Conservation (phyloP, 495 filamentous ascomycete species). For the Mytilinidion resinicola region DNA sequence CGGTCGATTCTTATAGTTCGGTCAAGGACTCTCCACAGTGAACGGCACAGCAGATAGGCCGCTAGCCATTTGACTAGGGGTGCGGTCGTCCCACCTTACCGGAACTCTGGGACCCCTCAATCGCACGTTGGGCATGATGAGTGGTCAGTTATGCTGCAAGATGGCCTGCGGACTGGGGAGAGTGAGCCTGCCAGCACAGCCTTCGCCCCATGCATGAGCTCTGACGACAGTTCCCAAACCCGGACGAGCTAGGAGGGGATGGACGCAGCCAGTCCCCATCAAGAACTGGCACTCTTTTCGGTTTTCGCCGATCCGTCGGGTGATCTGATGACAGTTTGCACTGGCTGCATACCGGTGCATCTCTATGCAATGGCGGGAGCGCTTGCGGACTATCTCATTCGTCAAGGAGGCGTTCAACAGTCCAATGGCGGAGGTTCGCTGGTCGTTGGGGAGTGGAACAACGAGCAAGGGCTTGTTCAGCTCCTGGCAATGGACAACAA, state of each 20-base stretch:
- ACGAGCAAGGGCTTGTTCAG: background rate
- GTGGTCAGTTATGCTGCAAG: background rate
- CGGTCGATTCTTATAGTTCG: background rate
- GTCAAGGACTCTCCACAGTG: background rate
- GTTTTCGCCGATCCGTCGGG: constrained; percentile 8
- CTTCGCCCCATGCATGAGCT: background rate
- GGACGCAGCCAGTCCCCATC: background rate
- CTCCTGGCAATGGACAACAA: background rate
- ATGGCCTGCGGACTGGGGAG: background rate
- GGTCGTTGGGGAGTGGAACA: background rate
- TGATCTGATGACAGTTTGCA: constrained; percentile 11
- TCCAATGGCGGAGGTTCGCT: background rate
- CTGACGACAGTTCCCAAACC: background rate
- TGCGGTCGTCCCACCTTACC: background rate
- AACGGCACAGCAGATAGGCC: background rate
- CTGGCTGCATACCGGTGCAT: constrained; percentile 4
- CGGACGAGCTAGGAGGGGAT: background rate
- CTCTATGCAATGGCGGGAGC: constrained; percentile 17
- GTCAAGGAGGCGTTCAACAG: constrained; percentile 2
- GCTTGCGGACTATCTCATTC: constrained; percentile 14
- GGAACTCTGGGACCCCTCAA: background rate
- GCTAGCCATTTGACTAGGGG: background rate
- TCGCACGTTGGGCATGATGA: background rate
- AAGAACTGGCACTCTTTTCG: background rate
- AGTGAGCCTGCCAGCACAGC: background rate